Evolutionary conservation across 2,329 filamentous ascomycete species (phyloP).

Genomic region (Epichloe uncinata): DNA sequence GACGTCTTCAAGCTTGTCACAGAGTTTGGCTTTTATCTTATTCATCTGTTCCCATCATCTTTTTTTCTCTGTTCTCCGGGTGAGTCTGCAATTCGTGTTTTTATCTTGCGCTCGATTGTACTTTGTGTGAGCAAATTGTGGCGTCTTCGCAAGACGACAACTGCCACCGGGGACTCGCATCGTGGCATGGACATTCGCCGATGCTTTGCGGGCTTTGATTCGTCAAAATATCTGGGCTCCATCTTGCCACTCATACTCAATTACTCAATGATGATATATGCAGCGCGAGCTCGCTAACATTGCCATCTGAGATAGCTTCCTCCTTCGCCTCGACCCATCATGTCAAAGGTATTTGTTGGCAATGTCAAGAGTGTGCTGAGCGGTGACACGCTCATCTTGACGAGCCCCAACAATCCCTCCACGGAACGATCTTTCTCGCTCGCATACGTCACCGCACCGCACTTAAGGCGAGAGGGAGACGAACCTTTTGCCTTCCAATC

Average conservation of each 20-base stretch:
- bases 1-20: background rate
- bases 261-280: too few species aligned
- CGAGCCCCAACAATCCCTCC: conserved; percentile 65
- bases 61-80: background rate
- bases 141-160: background rate
- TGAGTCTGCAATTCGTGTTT: background rate
- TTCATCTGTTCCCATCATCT: background rate
- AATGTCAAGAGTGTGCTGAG: conserved; percentile 90
- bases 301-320: background rate
- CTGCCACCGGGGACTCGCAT: background rate
- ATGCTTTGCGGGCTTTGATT: background rate
- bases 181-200: background rate
- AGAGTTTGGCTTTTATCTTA: background rate
- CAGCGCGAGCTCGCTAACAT: background rate
- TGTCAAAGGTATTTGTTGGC: conserved; percentile 46
- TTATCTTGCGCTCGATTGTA: background rate
- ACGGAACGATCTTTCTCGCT: conserved; percentile 80
- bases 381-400: conserved; percentile 80
- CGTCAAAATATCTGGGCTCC: background rate
- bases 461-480: conserved; percentile 77
- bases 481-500: conserved; percentile 89
- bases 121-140: background rate
- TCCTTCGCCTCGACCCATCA: conserved; percentile 19
- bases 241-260: too few species aligned
- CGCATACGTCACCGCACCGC: conserved; percentile 82